Base-by-base conservation (phyloP, 441 rosid genomes). In the Erodium trifolium region DNA sequence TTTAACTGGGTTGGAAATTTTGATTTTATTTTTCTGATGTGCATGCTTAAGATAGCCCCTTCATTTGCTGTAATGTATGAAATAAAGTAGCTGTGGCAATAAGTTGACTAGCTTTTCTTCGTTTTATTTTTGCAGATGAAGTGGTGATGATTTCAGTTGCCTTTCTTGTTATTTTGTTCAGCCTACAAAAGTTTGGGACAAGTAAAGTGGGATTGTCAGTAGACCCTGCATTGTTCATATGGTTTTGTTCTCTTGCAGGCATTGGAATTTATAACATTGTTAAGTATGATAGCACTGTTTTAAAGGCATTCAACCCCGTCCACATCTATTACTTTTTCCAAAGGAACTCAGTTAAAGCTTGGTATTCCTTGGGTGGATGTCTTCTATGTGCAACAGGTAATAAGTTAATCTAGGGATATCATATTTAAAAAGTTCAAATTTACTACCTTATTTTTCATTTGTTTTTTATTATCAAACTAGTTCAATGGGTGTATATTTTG, bases 281-380 rank as follows among this genome's bases (percentile, higher is more conserved):
- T 75, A 89, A 80, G 71, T 91, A 87, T 79, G 91, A 91, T 77
- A 74, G 72, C 74, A 79, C 90, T 68, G 97, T 93, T 72, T 76
- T 83, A 68, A 85, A 78, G 78, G 99, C 99, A 65, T 91, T 93
- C 77, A 93, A 91, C 82, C 99, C 99, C 19, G 70, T 87, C 75
- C 84, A 93, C 75, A 88, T 93, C 77, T 93, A 89, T 84, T 86
- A 68, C 77, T 93, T 79, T 80, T 93, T 91, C 86, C 77, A 93
- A 84, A 78, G 96, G 80, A 90, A 93, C 79, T 85, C 97, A 41
- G 71, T 76, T 67, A 85, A 84, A 66, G 97, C 93, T 62, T 93
- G 97, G 99, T 88, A 77, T 74, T 89, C 99, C 2, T 96, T 93
- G 45, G 99, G 99, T 59, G 96, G 97, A 69, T 93, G 99, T 87